Conservation (phyloP, 306 rosid genomes). For the Acacia acuminata region DNA sequence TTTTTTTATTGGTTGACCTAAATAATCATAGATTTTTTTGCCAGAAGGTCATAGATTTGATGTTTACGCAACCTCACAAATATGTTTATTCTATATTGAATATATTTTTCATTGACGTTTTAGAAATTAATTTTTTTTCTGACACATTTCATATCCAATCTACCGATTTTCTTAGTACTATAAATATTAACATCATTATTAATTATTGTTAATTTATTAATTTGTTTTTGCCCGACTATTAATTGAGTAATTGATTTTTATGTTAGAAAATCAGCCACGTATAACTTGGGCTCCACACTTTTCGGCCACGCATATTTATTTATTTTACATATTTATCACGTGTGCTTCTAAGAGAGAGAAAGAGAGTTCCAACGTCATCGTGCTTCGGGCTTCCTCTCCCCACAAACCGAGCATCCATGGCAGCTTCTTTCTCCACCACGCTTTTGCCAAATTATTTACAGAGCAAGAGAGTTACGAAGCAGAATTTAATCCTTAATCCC, state of each 20-base stretch:
- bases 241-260: neutral
- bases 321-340: neutral
- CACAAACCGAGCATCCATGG: slow-evolving; percentile 31
- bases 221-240: neutral
- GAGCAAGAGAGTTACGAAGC: slow-evolving; percentile 18
- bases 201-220: too few relatives aligned
- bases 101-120: too few relatives aligned
- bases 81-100: too few relatives aligned
- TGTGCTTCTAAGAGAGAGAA: neutral
- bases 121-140: too few relatives aligned
- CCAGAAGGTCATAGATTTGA: too few relatives aligned
- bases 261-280: slow-evolving; percentile 15
- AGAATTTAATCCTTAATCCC: neutral
- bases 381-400: neutral
- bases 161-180: too few relatives aligned
- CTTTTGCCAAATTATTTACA: slow-evolving; percentile 40
- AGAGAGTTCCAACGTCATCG: neutral
- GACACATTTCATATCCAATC: too few relatives aligned
- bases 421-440: slow-evolving; percentile 39
- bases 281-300: neutral
- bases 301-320: neutral
- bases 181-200: too few relatives aligned
- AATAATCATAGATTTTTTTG: too few relatives aligned
- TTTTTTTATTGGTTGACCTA: too few relatives aligned
- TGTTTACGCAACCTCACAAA: too few relatives aligned